Base-by-base conservation (phyloP, 345 rosid genomes). In the Salix suchowensis region DNA sequence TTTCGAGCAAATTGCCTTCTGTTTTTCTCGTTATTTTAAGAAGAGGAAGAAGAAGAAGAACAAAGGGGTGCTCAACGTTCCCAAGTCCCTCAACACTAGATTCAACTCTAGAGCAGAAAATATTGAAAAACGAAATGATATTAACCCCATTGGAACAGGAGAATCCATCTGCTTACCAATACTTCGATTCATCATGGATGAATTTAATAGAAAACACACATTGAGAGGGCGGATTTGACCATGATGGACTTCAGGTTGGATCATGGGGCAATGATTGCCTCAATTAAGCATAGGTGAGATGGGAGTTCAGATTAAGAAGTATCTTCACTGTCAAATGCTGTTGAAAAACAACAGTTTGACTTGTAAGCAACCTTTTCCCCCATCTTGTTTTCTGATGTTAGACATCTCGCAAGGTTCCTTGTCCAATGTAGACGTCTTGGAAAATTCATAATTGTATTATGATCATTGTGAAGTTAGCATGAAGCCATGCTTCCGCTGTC, bases 301-400 rank as follows among this genome's bases (percentile, higher is more conserved):
- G 39, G 28, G 23, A 71, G 54, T 32, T 32, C n/a, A 19, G 65
- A 55, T 32, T 32, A 34, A 11, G 65, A 55, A 71, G 14, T n/a
- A 52, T 71, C 58, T 73, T n/a, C 26, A 28, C 62, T 24, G 65
- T 66, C 67, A 34, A 73, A 67, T 46, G 34, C 15, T 32, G 60
- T 67, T 30, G 66, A 64, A 62, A 61, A 70, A 65, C 42, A 73
- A 50, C 34, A 70, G 37, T 32, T 46, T 61, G 65, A 42, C 64
- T 13, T 19, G 16, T 21, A 65, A 61, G 40, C 15, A 70, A 48
- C 28, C 10, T 42, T 23, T 0, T 10, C 30, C 16, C 54, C 36
- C 58, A 5, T 73, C 24, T 44, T 18, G 55, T 26, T 61, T 18
- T 5, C 26, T 21, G 64, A 7, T 72, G 46, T 19, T 7, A 15